These are phyloP conservation scores for Podospora sp. DNA, from an alignment of 495 filamentous ascomycete species.

Conservation along the genomic window DNA sequence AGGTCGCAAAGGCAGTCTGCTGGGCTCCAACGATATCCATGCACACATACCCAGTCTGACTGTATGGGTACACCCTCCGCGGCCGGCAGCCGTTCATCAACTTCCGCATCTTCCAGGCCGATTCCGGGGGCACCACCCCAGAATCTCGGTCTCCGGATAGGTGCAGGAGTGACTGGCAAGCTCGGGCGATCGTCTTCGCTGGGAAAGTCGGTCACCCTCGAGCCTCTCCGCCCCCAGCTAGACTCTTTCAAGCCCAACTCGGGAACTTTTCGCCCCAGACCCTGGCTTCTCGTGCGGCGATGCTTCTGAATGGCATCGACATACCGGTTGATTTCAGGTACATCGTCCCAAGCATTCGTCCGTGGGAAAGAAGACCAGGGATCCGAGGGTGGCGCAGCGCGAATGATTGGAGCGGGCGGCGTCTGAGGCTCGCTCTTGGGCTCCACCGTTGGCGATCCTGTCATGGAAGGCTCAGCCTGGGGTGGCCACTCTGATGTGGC, in stretches of 20 bases:
- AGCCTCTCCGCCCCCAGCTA: constrained; percentile 51
- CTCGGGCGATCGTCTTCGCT: constrained; percentile 80
- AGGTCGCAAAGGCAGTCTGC: constrained; percentile 62
- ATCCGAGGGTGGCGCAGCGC: constrained; percentile 44
- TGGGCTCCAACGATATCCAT: constrained; percentile 53
- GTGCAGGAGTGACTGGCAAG: constrained; percentile 87
- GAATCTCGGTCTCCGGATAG: constrained; percentile 54
- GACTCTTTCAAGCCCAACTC: constrained; percentile 18
- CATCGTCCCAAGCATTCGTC: constrained; percentile 86
- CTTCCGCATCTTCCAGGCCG: constrained; percentile 59
- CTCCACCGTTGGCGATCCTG: constrained; percentile 39
- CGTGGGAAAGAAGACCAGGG: constrained; percentile 65
- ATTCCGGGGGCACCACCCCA: constrained; percentile 46
- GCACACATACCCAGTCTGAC: constrained; percentile 84
- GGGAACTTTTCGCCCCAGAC: constrained; percentile 40
- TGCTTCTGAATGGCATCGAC: constrained; percentile 69
- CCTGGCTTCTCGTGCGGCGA: constrained; percentile 63
- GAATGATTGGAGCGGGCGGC: constrained; percentile 51
- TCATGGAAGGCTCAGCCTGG: constrained; percentile 39
- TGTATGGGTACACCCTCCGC: constrained; percentile 84
- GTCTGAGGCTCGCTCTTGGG: constrained; percentile 47
- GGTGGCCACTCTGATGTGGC: constrained; percentile 27
- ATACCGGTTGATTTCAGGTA: constrained; percentile 79
- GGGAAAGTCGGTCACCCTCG: constrained; percentile 83
- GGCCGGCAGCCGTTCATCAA: constrained; percentile 60